Evolutionary conservation across 1,139 yeast species (phyloP).

Genomic region (Diutina mesorugosa): DNA sequence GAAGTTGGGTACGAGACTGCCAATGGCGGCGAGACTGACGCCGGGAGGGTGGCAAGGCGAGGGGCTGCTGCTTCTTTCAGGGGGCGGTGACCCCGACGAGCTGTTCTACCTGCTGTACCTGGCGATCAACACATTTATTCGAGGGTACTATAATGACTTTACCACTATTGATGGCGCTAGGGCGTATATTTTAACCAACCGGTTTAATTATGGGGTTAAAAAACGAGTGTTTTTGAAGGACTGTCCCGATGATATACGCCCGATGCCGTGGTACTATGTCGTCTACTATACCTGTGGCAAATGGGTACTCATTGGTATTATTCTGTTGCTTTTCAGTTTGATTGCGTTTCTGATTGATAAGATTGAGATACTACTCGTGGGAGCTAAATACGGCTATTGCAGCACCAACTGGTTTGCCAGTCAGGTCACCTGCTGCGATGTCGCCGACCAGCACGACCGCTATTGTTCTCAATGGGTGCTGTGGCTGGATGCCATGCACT

Average conservation of each 20-base stretch:
- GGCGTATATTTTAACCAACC: slow-evolving; percentile 36
- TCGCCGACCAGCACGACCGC: slow-evolving; percentile 9
- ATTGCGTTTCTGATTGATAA: slow-evolving; percentile 42
- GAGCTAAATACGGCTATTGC: slow-evolving; percentile 45
- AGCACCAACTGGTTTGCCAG: slow-evolving; percentile 31
- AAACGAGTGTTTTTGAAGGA: slow-evolving; percentile 11
- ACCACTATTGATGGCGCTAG: slow-evolving; percentile 62
- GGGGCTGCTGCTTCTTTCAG: neutral
- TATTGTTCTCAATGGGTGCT: slow-evolving; percentile 21
- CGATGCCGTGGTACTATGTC: slow-evolving; percentile 6
- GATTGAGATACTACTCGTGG: slow-evolving; percentile 37
- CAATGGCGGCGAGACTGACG: neutral
- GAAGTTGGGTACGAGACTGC: neutral
- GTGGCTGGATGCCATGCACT: slow-evolving; percentile 26
- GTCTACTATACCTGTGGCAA: slow-evolving; percentile 18
- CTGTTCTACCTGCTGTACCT: neutral
- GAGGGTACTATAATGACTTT: slow-evolving; percentile 42
- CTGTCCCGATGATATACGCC: neutral
- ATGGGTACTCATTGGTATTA: slow-evolving; percentile 38
- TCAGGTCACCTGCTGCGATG: slow-evolving; percentile 30
- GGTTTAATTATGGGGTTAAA: slow-evolving; percentile 26
- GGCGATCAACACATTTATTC: neutral
- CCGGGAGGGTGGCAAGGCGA: neutral
- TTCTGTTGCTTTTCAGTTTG: slow-evolving; percentile 36
- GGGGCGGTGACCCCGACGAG: neutral